Conservation (phyloP, 257 asterid species). For the Voacanga thouarsii region DNA sequence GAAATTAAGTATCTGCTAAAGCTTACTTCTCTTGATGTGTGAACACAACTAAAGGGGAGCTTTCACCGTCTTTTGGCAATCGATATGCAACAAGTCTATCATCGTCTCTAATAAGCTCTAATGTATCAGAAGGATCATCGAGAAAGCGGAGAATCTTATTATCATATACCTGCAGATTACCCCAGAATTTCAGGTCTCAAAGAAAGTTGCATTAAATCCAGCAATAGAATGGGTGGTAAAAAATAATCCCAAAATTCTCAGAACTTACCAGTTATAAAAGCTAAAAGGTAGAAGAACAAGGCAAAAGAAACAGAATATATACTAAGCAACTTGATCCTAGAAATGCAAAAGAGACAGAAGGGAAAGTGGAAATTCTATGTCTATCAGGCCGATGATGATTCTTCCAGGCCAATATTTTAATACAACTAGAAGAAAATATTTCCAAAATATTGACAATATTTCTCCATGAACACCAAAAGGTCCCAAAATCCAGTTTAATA, state of each 20-base stretch:
- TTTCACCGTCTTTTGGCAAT: conserved; percentile 46
- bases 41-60: conserved; percentile 45
- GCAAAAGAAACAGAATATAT: background rate
- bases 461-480: background rate
- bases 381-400: background rate
- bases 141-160: conserved; percentile 34
- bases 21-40: conserved; percentile 53
- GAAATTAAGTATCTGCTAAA: background rate
- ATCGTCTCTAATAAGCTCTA: conserved; percentile 53
- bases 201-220: background rate
- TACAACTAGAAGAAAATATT: background rate
- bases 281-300: background rate
- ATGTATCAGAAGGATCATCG: conserved; percentile 41
- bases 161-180: conserved; percentile 48
- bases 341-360: background rate
- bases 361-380: too few relatives aligned
- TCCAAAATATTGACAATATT: background rate
- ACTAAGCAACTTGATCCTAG: background rate
- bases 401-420: background rate
- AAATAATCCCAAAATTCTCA: too few relatives aligned
- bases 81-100: conserved; percentile 64
- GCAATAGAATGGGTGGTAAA: background rate
- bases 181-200: conserved; percentile 17
- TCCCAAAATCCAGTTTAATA: background rate
- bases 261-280: background rate